phyloP scores from a whole-genome alignment of 2,329 filamentous ascomycete genomes.

The Juglanconis oblonga region DNA sequence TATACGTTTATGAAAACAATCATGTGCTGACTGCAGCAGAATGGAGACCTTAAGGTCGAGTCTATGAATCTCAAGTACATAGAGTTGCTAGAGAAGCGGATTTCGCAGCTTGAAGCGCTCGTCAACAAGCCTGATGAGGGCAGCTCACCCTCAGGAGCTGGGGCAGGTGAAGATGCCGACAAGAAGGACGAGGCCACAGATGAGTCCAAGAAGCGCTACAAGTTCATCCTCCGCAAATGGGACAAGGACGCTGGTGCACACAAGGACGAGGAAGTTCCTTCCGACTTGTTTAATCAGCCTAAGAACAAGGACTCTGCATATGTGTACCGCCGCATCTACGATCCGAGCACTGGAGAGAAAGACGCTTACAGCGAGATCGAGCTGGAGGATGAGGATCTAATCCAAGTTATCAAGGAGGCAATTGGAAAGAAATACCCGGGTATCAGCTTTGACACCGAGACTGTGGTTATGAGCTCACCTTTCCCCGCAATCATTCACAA shows the following conservation, averaged over 20 bases:
- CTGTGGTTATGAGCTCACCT: slow-evolving; percentile 13
- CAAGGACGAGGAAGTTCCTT: slow-evolving; percentile 14
- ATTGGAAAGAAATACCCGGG: slow-evolving; percentile 18
- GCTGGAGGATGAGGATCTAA: slow-evolving; percentile 13
- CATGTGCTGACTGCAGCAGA: not conserved
- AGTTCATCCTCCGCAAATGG: slow-evolving; percentile 16
- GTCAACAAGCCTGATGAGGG: not conserved
- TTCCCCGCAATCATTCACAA: slow-evolving; percentile 19
- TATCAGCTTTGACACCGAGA: slow-evolving; percentile 16
- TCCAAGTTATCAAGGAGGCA: slow-evolving; percentile 11
- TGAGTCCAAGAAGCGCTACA: slow-evolving; percentile 8
- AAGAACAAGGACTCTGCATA: slow-evolving; percentile 15
- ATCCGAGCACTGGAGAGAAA: slow-evolving; percentile 9
- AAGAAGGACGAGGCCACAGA: not conserved
- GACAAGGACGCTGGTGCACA: slow-evolving; percentile 11
- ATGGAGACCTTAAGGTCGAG: not conserved
- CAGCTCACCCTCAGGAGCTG: no score
- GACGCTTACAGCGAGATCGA: slow-evolving; percentile 17
- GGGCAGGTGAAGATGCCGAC: not conserved
- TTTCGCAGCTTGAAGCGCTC: not conserved
- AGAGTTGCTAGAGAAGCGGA: slow-evolving; percentile 5
- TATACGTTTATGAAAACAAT: not conserved
- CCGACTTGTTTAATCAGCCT: slow-evolving; percentile 5
- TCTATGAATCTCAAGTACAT: slow-evolving; percentile 1
- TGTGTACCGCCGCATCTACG: slow-evolving; percentile 16